Conservation (phyloP, 768 basidiomycete species). For the Mycena belliarum region DNA sequence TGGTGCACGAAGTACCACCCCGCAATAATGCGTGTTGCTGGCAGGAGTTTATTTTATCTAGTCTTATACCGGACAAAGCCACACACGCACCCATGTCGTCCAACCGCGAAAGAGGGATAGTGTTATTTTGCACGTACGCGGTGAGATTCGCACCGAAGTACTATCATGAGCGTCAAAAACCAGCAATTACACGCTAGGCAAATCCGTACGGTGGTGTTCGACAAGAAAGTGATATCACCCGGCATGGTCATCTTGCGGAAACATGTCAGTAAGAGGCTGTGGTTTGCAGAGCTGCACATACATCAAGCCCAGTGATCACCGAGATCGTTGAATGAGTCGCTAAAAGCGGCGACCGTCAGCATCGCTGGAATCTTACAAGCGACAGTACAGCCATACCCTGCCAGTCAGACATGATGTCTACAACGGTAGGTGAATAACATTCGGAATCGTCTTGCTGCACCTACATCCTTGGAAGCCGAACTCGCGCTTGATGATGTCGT, state of each 20-base stretch:
- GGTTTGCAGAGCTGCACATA: slow-evolving; percentile 30
- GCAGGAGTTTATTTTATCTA: slow-evolving; percentile 18
- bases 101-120: slow-evolving; percentile 62
- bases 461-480: slow-evolving; percentile 75
- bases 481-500: slow-evolving; percentile 75
- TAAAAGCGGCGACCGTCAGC: not conserved
- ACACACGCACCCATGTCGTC: slow-evolving; percentile 68
- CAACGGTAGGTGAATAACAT: not conserved
- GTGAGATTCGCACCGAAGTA: slow-evolving; percentile 75
- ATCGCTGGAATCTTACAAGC: not conserved
- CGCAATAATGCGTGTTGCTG: slow-evolving; percentile 75
- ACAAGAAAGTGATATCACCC: slow-evolving; percentile 44
- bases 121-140: slow-evolving; percentile 67
- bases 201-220: slow-evolving; percentile 23
- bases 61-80: too few species aligned
- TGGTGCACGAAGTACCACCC: slow-evolving; percentile 69
- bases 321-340: slow-evolving; percentile 60
- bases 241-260: slow-evolving; percentile 71
- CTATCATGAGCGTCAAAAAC: slow-evolving; percentile 38
- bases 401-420: slow-evolving; percentile 78
- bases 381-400: slow-evolving; percentile 36
- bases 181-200: slow-evolving; percentile 32
- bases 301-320: slow-evolving; percentile 64
- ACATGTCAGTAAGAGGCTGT: not conserved
- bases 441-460: slow-evolving; percentile 22